Conservation (phyloP, 768 basidiomycete genomes). For the Mycena galopus region DNA sequence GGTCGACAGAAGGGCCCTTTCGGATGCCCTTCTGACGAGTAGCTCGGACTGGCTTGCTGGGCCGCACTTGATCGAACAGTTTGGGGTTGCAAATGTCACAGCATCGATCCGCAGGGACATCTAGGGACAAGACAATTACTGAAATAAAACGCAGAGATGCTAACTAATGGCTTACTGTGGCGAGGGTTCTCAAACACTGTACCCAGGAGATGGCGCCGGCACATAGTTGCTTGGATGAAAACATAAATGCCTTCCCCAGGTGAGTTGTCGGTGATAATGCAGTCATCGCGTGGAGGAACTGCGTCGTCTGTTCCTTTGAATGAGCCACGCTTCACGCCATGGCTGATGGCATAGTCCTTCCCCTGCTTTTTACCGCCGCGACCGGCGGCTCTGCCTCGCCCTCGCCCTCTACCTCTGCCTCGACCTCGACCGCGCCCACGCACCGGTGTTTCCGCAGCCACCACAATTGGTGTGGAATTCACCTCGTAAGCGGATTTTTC, state of each 20-base stretch:
- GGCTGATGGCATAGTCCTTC: not conserved
- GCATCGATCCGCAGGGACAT: not conserved
- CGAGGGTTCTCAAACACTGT: not conserved
- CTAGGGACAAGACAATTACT: not conserved
- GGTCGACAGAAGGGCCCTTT: not conserved
- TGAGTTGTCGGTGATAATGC: not conserved
- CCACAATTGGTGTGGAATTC: too few species aligned
- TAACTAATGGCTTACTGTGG: not conserved
- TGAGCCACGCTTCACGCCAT: conserved; percentile 8
- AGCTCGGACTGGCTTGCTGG: not conserved
- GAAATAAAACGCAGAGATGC: not conserved
- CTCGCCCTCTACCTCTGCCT: not conserved
- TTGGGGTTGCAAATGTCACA: conserved; percentile 11
- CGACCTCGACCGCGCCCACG: conserved; percentile 9
- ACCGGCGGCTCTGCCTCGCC: not conserved
- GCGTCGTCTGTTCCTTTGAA: too few species aligned
- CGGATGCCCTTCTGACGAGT: not conserved
- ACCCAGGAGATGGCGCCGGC: not conserved
- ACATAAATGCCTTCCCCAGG: conserved; percentile 3
- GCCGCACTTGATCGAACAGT: not conserved
- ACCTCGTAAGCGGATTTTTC: conserved; percentile 30
- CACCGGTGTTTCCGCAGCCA: not conserved
- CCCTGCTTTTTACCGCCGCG: not conserved
- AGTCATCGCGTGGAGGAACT: not conserved
- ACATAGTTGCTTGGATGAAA: not conserved